Evolutionary conservation across 2,329 filamentous ascomycete genomes (phyloP), one percentile per base, ranked within the genome.

Genomic region (Aspergillus quadricinctus): DNA sequence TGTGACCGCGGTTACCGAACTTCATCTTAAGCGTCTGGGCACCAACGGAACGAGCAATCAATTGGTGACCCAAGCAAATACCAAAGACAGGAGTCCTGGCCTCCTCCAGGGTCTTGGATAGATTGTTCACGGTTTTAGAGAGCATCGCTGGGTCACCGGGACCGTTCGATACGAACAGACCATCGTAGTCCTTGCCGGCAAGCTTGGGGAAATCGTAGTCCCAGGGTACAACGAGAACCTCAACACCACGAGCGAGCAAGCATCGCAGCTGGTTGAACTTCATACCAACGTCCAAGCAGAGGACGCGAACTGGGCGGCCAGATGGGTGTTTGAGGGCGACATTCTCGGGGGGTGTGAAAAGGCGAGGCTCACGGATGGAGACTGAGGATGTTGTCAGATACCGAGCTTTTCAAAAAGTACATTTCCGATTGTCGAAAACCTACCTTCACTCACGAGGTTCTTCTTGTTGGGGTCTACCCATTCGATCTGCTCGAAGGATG

Each of bases 251-350:
- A 68, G 86, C 88, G 57, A 99, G 81, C 68, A 99, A 87, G 78
- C 94, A 99, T 65, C 94, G 85, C 66, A 99, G 83, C 79, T 99
- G 94, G 79, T 97, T 99, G 79, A 90, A 97, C 78, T 99, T 99
- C 81, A 97, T 87, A 73, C 94, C 94, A 65, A 99, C 93, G 78
- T 99, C 94, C 65, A 99, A 84, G 72, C 92, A 96, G 51, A 97
- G 81, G 59, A 99, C 87, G 71, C 92, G 90, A 57, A 97, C 83
- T 50, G 88, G 83, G 66, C 92, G 89, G 60, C 93, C 94, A 55
- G 91, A 95, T 43, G 92, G 89, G 77, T 96, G 92, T 76, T 90
- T 88, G 67, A 96, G 83, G 61, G 88, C 86, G 67, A 81, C 83
- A 57, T 86, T 83, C 35, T 85, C 69, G 9, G 85, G 84, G 53